A percentile compares a stretch with the other conserved stretches of the same genome.
Evolutionary conservation across 2,329 filamentous ascomycete genomes (phyloP).

Genomic region (Macrophomina phaseolina): DNA sequence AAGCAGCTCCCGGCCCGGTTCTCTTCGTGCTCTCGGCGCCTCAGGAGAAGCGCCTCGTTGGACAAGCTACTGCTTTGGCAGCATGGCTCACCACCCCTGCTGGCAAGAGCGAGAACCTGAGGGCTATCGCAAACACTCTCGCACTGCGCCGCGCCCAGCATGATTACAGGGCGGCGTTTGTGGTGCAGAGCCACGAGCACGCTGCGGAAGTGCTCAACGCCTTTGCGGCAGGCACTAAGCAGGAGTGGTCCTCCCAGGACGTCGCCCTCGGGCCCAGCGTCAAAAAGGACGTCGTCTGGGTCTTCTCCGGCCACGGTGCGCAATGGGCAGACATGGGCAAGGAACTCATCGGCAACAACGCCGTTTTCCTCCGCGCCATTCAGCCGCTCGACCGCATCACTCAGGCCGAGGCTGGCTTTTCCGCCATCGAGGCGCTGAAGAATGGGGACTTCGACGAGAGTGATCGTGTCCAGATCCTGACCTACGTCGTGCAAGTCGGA

Average conservation of each 20-base stretch:
- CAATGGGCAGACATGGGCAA: slow-evolving; percentile 51
- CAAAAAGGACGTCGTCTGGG: slow-evolving; percentile 40
- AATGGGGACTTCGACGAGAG: slow-evolving; percentile 35
- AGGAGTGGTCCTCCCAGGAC: slow-evolving; percentile 18
- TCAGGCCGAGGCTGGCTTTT: slow-evolving; percentile 33
- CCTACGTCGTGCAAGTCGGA: slow-evolving; percentile 46
- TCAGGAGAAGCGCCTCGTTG: slow-evolving; percentile 40
- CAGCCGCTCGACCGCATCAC: slow-evolving; percentile 35
- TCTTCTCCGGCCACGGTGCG: slow-evolving; percentile 53
- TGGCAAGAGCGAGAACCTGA: slow-evolving; percentile 30
- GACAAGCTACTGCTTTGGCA: slow-evolving; percentile 33
- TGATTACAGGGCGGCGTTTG: slow-evolving; percentile 38
- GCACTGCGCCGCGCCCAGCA: slow-evolving; percentile 42
- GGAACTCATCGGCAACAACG: slow-evolving; percentile 38
- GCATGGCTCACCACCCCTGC: slow-evolving; percentile 33
- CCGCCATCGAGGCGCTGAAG: slow-evolving; percentile 29
- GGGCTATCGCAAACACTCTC: slow-evolving; percentile 36
- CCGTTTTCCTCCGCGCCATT: slow-evolving; percentile 37
- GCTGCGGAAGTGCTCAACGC: slow-evolving; percentile 32
- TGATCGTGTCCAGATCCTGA: slow-evolving; percentile 42
- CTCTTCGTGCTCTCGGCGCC: slow-evolving; percentile 38
- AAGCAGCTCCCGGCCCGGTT: slow-evolving; percentile 6
- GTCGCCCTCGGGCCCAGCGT: slow-evolving; percentile 29
- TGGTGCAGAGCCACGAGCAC: slow-evolving; percentile 33
- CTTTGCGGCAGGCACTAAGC: slow-evolving; percentile 29